Percentiles rank a stretch among this genome's conserved stretches.
Conservation (phyloP, 2,329 filamentous ascomycete genomes). For the Septoria petroselini region DNA sequence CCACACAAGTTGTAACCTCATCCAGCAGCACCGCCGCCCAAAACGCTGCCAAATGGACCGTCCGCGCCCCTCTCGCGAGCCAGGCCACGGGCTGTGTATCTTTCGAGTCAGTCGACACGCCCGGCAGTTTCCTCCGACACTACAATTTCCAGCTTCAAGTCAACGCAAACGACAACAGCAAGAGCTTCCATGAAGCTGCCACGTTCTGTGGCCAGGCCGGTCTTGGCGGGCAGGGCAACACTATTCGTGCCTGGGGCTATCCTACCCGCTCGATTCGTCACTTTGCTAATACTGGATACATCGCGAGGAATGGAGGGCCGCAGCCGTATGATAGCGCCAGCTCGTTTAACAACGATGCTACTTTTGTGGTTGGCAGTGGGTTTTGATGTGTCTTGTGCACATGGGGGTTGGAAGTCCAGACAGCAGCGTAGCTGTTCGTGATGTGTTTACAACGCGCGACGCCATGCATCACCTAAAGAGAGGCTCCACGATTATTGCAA, state of each 20-base stretch:
- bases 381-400: constrained; percentile 41
- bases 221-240: constrained; percentile 51
- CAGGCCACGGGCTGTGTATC: constrained; percentile 52
- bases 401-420: not conserved
- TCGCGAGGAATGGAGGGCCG: constrained; percentile 56
- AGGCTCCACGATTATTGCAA: too few relatives aligned
- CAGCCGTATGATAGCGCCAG: constrained; percentile 51
- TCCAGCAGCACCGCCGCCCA: constrained; percentile 52
- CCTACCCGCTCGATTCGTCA: constrained; percentile 60
- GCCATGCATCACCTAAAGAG: too few relatives aligned
- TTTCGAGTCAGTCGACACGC: constrained; percentile 58
- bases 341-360: constrained; percentile 56
- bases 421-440: too few relatives aligned
- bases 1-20: constrained; percentile 55
- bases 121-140: constrained; percentile 60
- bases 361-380: constrained; percentile 47
- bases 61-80: constrained; percentile 56
- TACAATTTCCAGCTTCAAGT: constrained; percentile 52
- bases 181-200: constrained; percentile 59
- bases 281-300: constrained; percentile 48
- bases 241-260: constrained; percentile 58
- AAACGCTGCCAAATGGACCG: constrained; percentile 53
- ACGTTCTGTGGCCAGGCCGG: constrained; percentile 59
- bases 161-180: constrained; percentile 52
- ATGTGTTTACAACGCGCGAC: too few relatives aligned